These are phyloP conservation scores for Lentinula guzmanii DNA, from an alignment of 768 basidiomycete genomes.

Conservation along the genomic window DNA sequence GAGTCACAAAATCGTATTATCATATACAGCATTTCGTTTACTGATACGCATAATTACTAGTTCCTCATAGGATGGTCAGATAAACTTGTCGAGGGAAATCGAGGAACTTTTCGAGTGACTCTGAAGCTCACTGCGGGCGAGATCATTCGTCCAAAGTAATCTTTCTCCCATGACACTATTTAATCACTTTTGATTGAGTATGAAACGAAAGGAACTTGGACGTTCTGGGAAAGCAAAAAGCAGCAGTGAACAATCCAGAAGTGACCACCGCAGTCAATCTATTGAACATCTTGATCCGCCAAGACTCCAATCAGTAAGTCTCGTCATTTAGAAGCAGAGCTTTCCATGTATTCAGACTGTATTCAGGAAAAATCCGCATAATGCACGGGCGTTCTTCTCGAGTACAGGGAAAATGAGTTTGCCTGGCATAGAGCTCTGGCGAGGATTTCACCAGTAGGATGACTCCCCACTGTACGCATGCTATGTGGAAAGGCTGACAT, in stretches of 20 bases:
- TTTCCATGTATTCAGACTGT: not conserved
- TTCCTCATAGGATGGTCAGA: not conserved
- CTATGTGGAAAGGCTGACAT: not conserved
- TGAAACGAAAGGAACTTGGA: conserved; percentile 13
- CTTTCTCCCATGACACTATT: not conserved
- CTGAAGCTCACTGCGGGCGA: conserved; percentile 33
- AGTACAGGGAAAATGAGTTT: conserved; percentile 19
- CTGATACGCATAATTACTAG: not conserved
- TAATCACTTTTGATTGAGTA: not conserved
- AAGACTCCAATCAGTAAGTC: conserved; percentile 38
- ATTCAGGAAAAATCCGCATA: conserved; percentile 37
- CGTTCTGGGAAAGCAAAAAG: conserved; percentile 6
- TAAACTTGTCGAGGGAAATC: conserved; percentile 9
- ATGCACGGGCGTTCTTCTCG: conserved; percentile 39
- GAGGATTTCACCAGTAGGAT: conserved; percentile 45
- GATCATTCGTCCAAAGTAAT: conserved; percentile 29
- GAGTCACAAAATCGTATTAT: conserved; percentile 4
- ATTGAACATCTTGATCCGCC: conserved; percentile 42
- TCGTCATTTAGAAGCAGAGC: not conserved
- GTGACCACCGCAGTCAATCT: conserved; percentile 33
- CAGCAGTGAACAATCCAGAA: not conserved
- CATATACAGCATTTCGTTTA: not conserved
- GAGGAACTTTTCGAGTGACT: conserved; percentile 23
- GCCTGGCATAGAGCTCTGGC: conserved; percentile 35
- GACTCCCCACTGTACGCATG: not conserved